A percentile compares a stretch with the other conserved stretches of the same genome.
These are phyloP conservation scores for Micromonas commoda DNA, from an alignment of 139 green algal genomes.

Conservation along the genomic window DNA sequence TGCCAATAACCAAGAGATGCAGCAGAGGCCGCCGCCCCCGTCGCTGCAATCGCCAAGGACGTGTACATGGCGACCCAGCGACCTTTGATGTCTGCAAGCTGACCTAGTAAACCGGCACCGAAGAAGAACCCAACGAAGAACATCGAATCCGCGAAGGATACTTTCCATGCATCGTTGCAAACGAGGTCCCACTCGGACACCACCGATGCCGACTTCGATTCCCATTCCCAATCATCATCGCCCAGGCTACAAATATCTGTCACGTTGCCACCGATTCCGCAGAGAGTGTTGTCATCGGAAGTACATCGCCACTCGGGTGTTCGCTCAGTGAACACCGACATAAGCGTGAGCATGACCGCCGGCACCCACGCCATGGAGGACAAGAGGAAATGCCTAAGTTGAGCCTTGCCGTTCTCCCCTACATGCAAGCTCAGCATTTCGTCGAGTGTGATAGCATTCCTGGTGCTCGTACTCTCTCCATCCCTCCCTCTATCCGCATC, in stretches of 20 bases:
- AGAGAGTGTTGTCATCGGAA: neutral
- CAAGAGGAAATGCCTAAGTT: neutral
- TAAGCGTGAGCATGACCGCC: slow-evolving; percentile 23
- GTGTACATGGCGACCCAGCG: neutral
- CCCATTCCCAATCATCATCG: slow-evolving; percentile 9
- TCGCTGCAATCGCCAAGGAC: neutral
- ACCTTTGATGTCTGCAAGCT: slow-evolving; percentile 15
- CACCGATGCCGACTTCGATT: slow-evolving; percentile 8
- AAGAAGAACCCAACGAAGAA: slow-evolving; percentile 32
- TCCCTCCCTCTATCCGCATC: too few species aligned
- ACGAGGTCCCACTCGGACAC: slow-evolving; percentile 28
- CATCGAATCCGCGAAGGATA: slow-evolving; percentile 10
- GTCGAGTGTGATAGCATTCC: neutral
- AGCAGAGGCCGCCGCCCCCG: neutral
- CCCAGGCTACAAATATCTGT: neutral
- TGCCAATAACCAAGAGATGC: neutral
- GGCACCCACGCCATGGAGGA: slow-evolving; percentile 16
- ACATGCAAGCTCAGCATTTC: neutral
- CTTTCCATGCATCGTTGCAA: slow-evolving; percentile 17
- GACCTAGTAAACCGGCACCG: slow-evolving; percentile 15
- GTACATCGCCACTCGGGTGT: slow-evolving; percentile 2
- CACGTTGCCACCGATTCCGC: neutral
- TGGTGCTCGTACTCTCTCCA: neutral
- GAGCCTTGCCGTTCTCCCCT: neutral
- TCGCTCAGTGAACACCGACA: slow-evolving; percentile 22